Base-by-base conservation (phyloP, 2,329 filamentous ascomycete genomes). In the Trichoderma citrinoviride region DNA sequence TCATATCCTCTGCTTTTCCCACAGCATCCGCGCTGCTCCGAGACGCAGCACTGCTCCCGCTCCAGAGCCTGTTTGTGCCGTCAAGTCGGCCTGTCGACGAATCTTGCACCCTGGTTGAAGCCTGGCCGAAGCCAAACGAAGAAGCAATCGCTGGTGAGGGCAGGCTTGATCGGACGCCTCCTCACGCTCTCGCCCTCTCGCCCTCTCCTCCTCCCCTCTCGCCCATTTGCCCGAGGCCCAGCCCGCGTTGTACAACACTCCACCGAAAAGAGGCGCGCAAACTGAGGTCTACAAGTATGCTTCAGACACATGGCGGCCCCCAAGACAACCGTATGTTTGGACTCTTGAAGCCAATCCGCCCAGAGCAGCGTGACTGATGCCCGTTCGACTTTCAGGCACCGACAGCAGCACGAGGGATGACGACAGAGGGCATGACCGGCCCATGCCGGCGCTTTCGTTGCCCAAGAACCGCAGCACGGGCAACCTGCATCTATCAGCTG, bases 381-480 rank as follows among this genome's bases (percentile, higher is more conserved):
- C 70, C 65, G 68, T 67, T 60, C 55, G 64, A 46, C 27, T 61
- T 55, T n/a, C 50, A 78, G 76, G 70, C 71, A 70, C 71, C 70
- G 74, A 77, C 67, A 73, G 72, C 65, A 71, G 71, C 65, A 70
- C 68, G 53, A 73, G 71, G 66, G 72, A 78, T 64, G 73, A 74
- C 65, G 73, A 76, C 72, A 77, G 77, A 71, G 81, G 78, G 65
- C 77, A 80, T 67, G 78, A 73, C 71, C 80, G 80, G 72, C 78
- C 83, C 67, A 71, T 78, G 62, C 77, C 80, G 47, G 75, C 81
- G 53, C 74, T 85, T 65, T 80, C 82, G 67, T 78, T 89, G 64
- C 85, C 86, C 65, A 89, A 88, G 76, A 89, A 88, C 74, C 81
- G 84, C 71, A 88, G 86, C 74, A 88, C 86, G n/a, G 83, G 85